Base-by-base conservation (phyloP, 2,329 filamentous ascomycete genomes). In the Colletotrichum sp. region DNA sequence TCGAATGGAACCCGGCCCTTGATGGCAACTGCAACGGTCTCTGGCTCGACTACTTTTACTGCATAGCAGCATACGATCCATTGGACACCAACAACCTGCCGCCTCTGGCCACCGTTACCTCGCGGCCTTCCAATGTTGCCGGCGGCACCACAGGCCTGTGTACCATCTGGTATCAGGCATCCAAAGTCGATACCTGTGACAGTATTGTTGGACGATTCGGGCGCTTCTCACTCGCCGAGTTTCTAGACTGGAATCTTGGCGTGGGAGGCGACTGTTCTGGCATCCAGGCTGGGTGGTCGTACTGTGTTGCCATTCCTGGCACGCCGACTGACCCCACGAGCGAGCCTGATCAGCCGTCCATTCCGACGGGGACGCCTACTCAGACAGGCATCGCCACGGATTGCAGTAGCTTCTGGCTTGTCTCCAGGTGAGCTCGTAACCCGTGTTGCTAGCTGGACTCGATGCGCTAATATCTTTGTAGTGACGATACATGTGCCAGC, bases 1-100 rank as follows among this genome's bases (percentile, higher is more conserved):
- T 81, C n/a, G 55, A 67, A 18, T 82, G 80, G 81, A 81, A 83
- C 71, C 78, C 80, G 3, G 75, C 65, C 6, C 77, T 80, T 3
- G 43, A 72, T 5, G 74, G 72, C n/a, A 78, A 80, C 72, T 80
- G 79, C 70, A 30, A 79, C 12, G 80, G 80, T 6, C 76, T 83
- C 2, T 80, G 78, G 77, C 15, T 27, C 3, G 70, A 70, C 34
- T 65, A 72, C 61, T 80, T 70, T 36, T 81, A 81, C 72, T 82
- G 80, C 70, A 74, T 79, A 6, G 76, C 39, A 48, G 39, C 39
- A 48, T 48, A 48, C 39, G 55, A 25, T 28, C 27, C 27, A 28
- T 18, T 28, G 13, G 22, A 28, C 5, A 48, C 39, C 18, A 18
- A 48, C 5, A 48, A 48, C 39, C 39, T 48, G 18, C 39, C 39